These are phyloP conservation scores for Claviceps arundinis DNA, from an alignment of 2,329 filamentous ascomycete species.

Conservation along the genomic window DNA sequence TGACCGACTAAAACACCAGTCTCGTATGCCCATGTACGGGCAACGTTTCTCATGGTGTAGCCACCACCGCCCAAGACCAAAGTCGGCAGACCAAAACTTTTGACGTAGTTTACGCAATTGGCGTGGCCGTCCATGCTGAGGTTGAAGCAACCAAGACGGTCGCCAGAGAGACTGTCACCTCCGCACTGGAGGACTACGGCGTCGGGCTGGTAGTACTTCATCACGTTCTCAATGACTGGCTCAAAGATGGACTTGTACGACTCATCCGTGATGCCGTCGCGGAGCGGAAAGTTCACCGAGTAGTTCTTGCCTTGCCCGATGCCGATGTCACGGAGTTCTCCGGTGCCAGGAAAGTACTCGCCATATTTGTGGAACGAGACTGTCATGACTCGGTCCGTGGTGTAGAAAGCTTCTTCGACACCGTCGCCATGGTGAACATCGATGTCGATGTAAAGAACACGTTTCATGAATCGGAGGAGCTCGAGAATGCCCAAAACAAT, in stretches of 20 bases:
- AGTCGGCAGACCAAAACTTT: constrained; percentile 70
- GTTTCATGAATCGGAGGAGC: constrained; percentile 76
- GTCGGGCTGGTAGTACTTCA: constrained; percentile 77
- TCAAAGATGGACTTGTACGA: constrained; percentile 89
- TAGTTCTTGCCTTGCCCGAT: constrained; percentile 83
- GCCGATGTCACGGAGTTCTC: constrained; percentile 73
- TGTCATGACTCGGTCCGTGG: constrained; percentile 84
- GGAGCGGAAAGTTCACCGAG: constrained; percentile 78
- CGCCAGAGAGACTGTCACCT: constrained; percentile 85
- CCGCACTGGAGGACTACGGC: constrained; percentile 94
- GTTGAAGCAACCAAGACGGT: constrained; percentile 93
- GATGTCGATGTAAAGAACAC: constrained; percentile 96
- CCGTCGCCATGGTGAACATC: constrained; percentile 91
- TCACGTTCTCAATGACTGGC: constrained; percentile 73
- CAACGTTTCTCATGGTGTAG: constrained; percentile 95
- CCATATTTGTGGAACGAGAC: constrained; percentile 95
- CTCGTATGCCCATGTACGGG: constrained; percentile 93
- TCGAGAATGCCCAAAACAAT: constrained; percentile 94
- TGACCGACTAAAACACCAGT: constrained; percentile 80
- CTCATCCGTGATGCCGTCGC: constrained; percentile 80
- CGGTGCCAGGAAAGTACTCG: constrained; percentile 88
- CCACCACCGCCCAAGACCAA: constrained; percentile 92
- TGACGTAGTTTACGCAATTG: constrained; percentile 85
- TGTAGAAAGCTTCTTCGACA: constrained; percentile 87
- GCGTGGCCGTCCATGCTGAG: constrained; percentile 93